phyloP scores from a whole-genome alignment of 2,329 filamentous ascomycete genomes.

The Epichloe sylvatica region DNA sequence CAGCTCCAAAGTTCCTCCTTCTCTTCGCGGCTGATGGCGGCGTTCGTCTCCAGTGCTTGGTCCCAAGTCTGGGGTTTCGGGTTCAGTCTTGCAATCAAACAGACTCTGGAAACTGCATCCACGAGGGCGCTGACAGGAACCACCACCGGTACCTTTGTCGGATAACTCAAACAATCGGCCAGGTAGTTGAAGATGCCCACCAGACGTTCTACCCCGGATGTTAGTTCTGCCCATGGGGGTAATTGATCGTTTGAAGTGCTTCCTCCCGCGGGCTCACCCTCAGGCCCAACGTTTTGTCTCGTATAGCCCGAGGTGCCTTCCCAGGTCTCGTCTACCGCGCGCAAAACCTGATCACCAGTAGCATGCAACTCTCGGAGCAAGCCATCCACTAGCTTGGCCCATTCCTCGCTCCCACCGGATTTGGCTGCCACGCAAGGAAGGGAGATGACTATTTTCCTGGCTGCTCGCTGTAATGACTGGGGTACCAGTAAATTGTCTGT shows the following conservation, averaged over 20 bases:
- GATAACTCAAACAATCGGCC: conserved; percentile 44
- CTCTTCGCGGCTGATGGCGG: conserved; percentile 65
- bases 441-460: conserved; percentile 53
- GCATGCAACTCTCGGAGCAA: conserved; percentile 52
- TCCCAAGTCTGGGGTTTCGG: conserved; percentile 32
- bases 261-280: conserved; percentile 34
- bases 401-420: conserved; percentile 62
- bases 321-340: conserved; percentile 71
- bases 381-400: conserved; percentile 51
- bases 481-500: conserved; percentile 36
- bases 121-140: conserved; percentile 54
- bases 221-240: conserved; percentile 61
- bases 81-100: conserved; percentile 46
- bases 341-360: conserved; percentile 63
- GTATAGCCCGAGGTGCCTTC: conserved; percentile 46
- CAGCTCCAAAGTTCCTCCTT: conserved; percentile 62
- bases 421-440: conserved; percentile 73
- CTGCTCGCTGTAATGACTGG: conserved; percentile 37
- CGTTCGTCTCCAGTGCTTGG: conserved; percentile 48
- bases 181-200: conserved; percentile 52
- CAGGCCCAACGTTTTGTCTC: conserved; percentile 28
- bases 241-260: conserved; percentile 35
- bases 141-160: conserved; percentile 51
- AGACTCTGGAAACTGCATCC: conserved; percentile 56
- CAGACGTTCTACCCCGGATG: conserved; percentile 57